Evolutionary conservation across 768 basidiomycete species (phyloP).

Genomic region (Epithele typhae): DNA sequence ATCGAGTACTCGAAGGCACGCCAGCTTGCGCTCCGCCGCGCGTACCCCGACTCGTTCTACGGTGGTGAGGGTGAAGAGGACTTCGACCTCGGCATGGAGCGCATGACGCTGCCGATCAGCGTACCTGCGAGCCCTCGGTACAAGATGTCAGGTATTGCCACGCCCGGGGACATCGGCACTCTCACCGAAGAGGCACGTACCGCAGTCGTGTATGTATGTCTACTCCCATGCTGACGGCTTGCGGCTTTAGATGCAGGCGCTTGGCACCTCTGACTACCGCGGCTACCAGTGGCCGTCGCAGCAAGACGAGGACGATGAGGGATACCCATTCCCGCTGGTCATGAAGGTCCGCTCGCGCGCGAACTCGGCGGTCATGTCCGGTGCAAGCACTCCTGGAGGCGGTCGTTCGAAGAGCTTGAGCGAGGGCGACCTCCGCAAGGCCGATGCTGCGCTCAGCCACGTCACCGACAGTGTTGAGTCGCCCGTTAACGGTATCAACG

Average conservation of each 20-base stretch:
- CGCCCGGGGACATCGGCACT: slow-evolving; percentile 91
- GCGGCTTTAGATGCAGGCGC: slow-evolving; percentile 70
- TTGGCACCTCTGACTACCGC: slow-evolving; percentile 84
- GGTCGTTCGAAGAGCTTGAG: slow-evolving; percentile 73
- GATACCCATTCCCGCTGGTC: slow-evolving; percentile 85
- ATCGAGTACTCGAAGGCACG: slow-evolving; percentile 96
- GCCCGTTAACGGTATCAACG: slow-evolving; percentile 17
- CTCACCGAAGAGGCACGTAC: slow-evolving; percentile 72
- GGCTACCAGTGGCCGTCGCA: slow-evolving; percentile 58
- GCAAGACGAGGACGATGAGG: slow-evolving; percentile 84
- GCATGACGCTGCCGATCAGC: slow-evolving; percentile 58
- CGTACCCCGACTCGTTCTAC: slow-evolving; percentile 93
- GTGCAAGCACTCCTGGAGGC: slow-evolving; percentile 85
- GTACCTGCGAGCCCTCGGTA: slow-evolving; percentile 87
- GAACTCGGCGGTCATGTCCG: slow-evolving; percentile 61
- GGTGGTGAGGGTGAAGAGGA: slow-evolving; percentile 45
- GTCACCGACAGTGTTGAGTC: slow-evolving; percentile 28
- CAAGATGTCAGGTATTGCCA: slow-evolving; percentile 69
- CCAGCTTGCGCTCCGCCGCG: slow-evolving; percentile 85
- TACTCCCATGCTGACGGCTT: neutral
- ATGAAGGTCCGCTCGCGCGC: slow-evolving; percentile 87
- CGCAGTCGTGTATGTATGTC: neutral
- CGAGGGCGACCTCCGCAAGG: slow-evolving; percentile 81
- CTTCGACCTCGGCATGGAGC: slow-evolving; percentile 65
- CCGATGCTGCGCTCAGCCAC: slow-evolving; percentile 82